Percentiles rank a stretch among this genome's conserved stretches.
Evolutionary conservation across 208 protist genomes (phyloP).

Genomic region (Wallacemonas rigidus): DNA sequence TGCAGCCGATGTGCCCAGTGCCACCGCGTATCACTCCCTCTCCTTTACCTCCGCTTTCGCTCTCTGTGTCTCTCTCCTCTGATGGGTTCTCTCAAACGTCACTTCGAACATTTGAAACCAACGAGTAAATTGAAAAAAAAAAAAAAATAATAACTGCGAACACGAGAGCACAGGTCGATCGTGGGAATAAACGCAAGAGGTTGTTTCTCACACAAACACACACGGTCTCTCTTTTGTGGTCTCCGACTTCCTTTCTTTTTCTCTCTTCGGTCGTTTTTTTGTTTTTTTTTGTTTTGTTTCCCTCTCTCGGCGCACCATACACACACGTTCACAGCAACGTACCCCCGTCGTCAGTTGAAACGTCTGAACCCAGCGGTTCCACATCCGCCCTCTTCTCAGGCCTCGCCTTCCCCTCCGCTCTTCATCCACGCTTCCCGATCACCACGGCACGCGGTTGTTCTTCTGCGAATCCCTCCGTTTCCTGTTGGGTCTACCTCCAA

Average conservation of each 20-base stretch:
- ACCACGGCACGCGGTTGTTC: background rate
- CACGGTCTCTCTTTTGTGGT: constrained; percentile 9
- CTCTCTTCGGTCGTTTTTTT: constrained; percentile 9
- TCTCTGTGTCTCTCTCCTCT: background rate
- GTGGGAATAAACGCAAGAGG: background rate
- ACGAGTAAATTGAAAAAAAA: constrained; percentile 8
- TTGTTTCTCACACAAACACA: constrained; percentile 1
- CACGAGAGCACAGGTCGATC: background rate
- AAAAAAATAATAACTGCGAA: background rate
- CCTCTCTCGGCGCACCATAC: background rate
- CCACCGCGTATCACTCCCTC: background rate
- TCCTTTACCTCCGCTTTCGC: background rate
- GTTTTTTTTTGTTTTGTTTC: constrained; percentile 13
- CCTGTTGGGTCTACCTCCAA: no score
- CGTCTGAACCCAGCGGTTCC: background rate
- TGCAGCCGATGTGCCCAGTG: no score
- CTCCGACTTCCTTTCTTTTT: constrained; percentile 5
- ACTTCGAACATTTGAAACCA: background rate
- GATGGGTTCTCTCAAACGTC: no score
- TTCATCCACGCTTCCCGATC: no score
- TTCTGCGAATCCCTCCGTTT: background rate
- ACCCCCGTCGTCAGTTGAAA: constrained; percentile 14
- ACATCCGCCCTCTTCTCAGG: constrained; percentile 15
- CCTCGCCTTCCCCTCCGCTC: background rate
- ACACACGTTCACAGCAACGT: background rate